Base-by-base conservation (phyloP, 768 basidiomycete species). In the Lactifluus echinatus region DNA sequence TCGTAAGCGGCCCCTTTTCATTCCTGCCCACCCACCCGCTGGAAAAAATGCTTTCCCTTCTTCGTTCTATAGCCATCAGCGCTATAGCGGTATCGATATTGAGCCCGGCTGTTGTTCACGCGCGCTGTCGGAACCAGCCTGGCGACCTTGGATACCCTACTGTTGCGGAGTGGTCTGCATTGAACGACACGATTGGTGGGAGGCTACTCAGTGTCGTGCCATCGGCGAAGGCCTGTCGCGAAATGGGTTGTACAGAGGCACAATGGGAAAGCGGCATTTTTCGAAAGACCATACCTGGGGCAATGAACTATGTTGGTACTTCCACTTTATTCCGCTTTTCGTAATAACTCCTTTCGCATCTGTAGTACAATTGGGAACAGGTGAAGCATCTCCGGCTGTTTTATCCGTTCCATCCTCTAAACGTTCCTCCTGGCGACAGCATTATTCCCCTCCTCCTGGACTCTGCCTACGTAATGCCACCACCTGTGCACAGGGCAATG, bases 61-160 rank as follows among this genome's bases (percentile, higher is more conserved):
- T 49, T 33, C 26, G n/a, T 21, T 43, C 33, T n/a, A 15, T 58
- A 14, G 12, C 40, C 15, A 21, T 23, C 15, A 4, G 19, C 19
- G 40, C 40, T 15, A 3, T 48, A 5, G 46, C 7, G 12, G 23
- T 31, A 15, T 53, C 40, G 12, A 12, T 43, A 33, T 51, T n/a
- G 2, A 23, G 45, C 12, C 36, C 50, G 19, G 12, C 37, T 33
- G 2, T 26, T 10, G 50, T 31, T 47, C 28, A 47, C 11, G 44
- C 50, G 1, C 29, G 44, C 36, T 63, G 62, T 55, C 59, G 62
- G 47, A 63, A 56, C 45, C 55, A 63, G 29, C 62, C 62, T 23
- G 59, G 59, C 29, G 51, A n/a, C n/a, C n/a, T n/a, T n/a, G n/a
- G n/a, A n/a, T n/a, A n/a, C n/a, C 62, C 62, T 8, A 34, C 50